Base-by-base conservation (phyloP, 23 red algal species). In the Chondrus crispus region DNA sequence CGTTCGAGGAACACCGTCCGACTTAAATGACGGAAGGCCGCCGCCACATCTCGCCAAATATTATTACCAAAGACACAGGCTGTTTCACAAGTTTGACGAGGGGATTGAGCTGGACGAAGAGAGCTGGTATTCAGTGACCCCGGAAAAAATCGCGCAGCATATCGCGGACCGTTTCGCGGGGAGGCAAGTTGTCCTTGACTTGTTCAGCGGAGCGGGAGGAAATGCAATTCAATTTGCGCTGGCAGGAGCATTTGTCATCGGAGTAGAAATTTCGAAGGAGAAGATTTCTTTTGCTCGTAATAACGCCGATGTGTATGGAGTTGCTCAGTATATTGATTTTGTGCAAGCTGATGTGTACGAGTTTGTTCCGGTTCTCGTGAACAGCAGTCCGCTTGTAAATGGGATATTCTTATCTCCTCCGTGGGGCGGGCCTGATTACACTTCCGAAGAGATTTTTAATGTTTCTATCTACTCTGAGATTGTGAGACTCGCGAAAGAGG, bases 341-440 rank as follows among this genome's bases (percentile, higher is more conserved):
- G 60, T 98, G 3, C 45, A 88, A 16, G 97, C 73, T 16, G 97
- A 98, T 69, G 89, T 89, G 20, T 93, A 94, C 55, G 45, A 80
- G 32, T 63, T 96, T 9, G 40, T 98, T 70, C 94, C 49, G 19
- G 49, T 68, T 51, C 74, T 95, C 50, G 53, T 44, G 48, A 48
- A 80, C 4, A 11, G 69, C 2, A 36, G 30, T 19, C 47, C 43
- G 60, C 36, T 55, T 19, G 86, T 95, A 37, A 94, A 96, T 24
- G 97, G 80, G 33, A 91, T 93, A 30, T 98, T 98, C 66, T 8
- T 94, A 41, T 94, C 93, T 30, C 91, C 97, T 5, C 97, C 97
- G 0, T 98, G 97, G 97, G 97, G 97, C 37, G 97, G 97, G 16
- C 97, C 97, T 6, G 52, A 80, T 46, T 98, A 98, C 80, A 72